These are phyloP conservation scores for Pascua guehoae DNA, from an alignment of 1,284 basidiomycete genomes.

Conservation along the genomic window DNA sequence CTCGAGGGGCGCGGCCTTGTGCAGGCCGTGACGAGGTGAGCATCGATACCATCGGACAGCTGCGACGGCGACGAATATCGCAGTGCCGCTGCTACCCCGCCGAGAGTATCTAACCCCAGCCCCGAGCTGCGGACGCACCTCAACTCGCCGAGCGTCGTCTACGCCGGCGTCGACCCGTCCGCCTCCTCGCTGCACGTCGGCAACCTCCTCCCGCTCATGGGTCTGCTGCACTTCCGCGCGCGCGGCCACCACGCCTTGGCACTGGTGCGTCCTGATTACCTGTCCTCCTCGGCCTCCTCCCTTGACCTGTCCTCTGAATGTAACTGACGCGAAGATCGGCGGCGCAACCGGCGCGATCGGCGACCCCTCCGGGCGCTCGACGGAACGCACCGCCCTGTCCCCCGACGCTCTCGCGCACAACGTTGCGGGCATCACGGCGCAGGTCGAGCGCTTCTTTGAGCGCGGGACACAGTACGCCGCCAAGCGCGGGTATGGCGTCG, in stretches of 20 bases:
- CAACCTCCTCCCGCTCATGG: constrained; percentile 84
- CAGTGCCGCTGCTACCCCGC: neutral
- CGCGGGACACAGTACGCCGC: constrained; percentile 63
- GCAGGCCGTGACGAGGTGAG: constrained; percentile 50
- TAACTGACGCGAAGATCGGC: constrained; percentile 67
- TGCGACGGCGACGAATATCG: neutral
- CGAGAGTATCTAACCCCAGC: constrained; percentile 19
- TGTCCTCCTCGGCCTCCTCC: too few species aligned
- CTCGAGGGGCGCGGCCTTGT: constrained; percentile 51
- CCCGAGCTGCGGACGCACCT: constrained; percentile 37
- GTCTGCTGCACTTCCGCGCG: constrained; percentile 79
- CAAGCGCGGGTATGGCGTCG: constrained; percentile 23
- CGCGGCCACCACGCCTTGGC: constrained; percentile 77
- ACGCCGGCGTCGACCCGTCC: constrained; percentile 89
- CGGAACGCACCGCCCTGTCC: constrained; percentile 72
- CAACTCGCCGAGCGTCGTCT: constrained; percentile 57
- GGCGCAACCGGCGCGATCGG: constrained; percentile 96
- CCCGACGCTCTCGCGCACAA: constrained; percentile 63
- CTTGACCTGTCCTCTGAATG: too few species aligned
- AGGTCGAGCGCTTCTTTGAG: constrained; percentile 69
- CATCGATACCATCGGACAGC: neutral
- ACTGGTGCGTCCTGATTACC: constrained; percentile 68
- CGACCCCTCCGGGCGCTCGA: constrained; percentile 85
- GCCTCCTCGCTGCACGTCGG: constrained; percentile 86
- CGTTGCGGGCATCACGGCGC: constrained; percentile 61